Base-by-base conservation (phyloP, 2,329 filamentous ascomycete species). In the Biscogniauxia marginata region DNA sequence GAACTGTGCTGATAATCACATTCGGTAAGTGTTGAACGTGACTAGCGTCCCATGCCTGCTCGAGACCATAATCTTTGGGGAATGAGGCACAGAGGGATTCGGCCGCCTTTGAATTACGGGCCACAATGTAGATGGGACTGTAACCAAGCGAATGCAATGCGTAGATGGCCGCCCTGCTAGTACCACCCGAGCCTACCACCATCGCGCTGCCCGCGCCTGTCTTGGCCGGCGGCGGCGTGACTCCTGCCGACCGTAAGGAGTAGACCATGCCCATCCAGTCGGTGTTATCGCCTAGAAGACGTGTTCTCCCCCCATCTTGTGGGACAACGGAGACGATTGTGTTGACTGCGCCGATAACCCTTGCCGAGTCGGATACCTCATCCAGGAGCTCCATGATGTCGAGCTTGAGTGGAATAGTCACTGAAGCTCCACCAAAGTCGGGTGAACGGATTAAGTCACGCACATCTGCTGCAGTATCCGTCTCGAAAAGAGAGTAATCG, bases 191-290 rank as follows among this genome's bases (percentile, higher is more conserved):
- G 3, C 95, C 95, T 53, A 99, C 85, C 13, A 98, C 90, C 63
- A 97, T 84, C 22, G 84, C 93, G 54, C 86, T 83, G 45, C 78
- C 74, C 56, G 70, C 23, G 63, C 66, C 55, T 54, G 45, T 56
- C 53, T 68, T 70, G 66, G 63, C 67, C 64, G 66, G 68, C 71
- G 66, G 68, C 71, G 60, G 72, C 59, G 76, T 75, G 43, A 89
- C 78, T 7, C 90, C 90, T 1, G 85, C 86, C 45, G 84, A 84
- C 55, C 83, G 84, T 19, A 99, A 82, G 3, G 90, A 87, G 64
- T 89, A 84, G 2, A 89, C 85, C 86, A 99, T 99, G 60, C 95
- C 95, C 67, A 86, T 83, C 89, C 92, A 99, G 76, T 99, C 95
- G 11, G 95, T 99, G 74, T 99, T 99, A 71, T 93, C 90, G 46